A percentile compares a stretch with the other conserved stretches of the same genome.
Conservation (phyloP, 768 basidiomycete species). For the Boletus pseudopeckii region DNA sequence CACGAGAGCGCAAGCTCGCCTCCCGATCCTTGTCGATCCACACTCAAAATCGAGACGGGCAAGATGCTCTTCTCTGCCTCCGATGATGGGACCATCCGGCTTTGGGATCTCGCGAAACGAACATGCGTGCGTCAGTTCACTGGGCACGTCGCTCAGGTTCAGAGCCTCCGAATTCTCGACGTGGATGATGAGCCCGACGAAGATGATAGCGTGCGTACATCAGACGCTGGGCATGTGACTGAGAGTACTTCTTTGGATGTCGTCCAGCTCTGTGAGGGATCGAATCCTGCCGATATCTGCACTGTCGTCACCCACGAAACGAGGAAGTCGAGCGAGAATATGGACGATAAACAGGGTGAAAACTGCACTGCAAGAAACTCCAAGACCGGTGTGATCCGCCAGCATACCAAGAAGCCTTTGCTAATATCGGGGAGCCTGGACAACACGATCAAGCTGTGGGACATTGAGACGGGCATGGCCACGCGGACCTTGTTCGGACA, state of each 20-base stretch:
- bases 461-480: constrained; percentile 80
- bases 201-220: constrained; percentile 9
- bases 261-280: constrained; percentile 12
- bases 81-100: constrained; percentile 88
- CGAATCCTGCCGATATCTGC: constrained; percentile 21
- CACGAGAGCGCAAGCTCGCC: constrained; percentile 5
- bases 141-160: constrained; percentile 94
- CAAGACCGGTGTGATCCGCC: constrained; percentile 13
- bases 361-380: constrained; percentile 1
- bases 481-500: constrained; percentile 90
- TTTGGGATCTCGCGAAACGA: constrained; percentile 87
- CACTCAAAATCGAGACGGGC: constrained; percentile 65
- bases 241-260: constrained; percentile 18
- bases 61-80: constrained; percentile 98
- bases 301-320: constrained; percentile 31
- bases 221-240: constrained; percentile 8
- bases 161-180: constrained; percentile 78
- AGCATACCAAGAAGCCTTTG: constrained; percentile 52
- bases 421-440: constrained; percentile 89
- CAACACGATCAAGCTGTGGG: constrained; percentile 96
- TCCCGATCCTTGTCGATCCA: constrained; percentile 26
- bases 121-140: constrained; percentile 80
- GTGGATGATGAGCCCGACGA: constrained; percentile 50
- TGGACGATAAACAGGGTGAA: constrained; percentile 11
- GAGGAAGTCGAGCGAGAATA: constrained; percentile 7